Base-by-base conservation (phyloP, 2,329 filamentous ascomycete genomes). In the Taxawa tesnikishii region DNA sequence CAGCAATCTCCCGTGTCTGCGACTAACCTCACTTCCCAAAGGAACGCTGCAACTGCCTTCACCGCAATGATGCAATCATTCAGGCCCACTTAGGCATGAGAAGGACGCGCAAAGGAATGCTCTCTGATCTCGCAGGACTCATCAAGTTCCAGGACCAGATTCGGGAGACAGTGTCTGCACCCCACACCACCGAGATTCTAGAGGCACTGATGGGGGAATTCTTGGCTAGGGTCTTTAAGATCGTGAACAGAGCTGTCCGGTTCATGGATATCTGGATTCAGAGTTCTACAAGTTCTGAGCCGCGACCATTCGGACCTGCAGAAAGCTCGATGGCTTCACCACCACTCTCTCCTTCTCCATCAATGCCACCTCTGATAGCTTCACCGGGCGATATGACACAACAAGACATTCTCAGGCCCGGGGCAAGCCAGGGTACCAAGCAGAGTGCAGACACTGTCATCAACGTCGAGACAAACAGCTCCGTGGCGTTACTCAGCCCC, bases 221-320 rank as follows among this genome's bases (percentile, higher is more conserved):
- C 73, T 81, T 96, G 15, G 62, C 93, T 32, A 90, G 87, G 54
- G 87, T 87, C 0, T 96, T 94, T 63, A 85, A 82, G 50, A 85
- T 96, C 32, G 82, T 94, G n/a, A 88, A 79, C 29, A 78, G 88
- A 46, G 85, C 83, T 10, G 84, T 94, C 15, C 72, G 79, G 27
- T 96, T 98, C 49, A 68, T 94, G 26, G 90, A 98, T 45, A 69
- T 88, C 2, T 77, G 90, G 61, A 78, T 82, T 23, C 80, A 60
- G 31, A 53, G 60, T 31, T 41, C 26, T 6, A 26, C 8, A 23
- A 23, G 19, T n/a, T 8, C 8, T 8, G n/a, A 23, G 19, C 19
- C n/a, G 8, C 19, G 19, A 23, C 19, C 19, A 23, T 23, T 23
- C 19, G 19, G 8, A 23, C 19, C 19, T 8, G 8, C 19, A 23